Base-by-base conservation (phyloP, 2,329 filamentous ascomycete species). In the Paraphaeosphaeria sporulosa region DNA sequence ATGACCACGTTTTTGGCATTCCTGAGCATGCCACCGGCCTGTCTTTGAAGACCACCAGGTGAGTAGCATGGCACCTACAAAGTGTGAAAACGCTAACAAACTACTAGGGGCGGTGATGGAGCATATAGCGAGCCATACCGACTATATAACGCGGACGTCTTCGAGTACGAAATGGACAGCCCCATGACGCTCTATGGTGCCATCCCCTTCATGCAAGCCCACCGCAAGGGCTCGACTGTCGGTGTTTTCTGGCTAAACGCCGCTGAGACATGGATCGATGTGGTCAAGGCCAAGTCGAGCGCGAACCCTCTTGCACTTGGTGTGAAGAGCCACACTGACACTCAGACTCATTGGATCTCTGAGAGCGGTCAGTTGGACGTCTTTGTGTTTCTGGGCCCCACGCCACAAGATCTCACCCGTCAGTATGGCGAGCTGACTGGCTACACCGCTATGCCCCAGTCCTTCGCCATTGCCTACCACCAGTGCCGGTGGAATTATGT, bases 401-500 rank as follows among this genome's bases (percentile, higher is more conserved):
- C 89, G 4, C 92, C 95, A 4, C 86, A 90, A 66, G 92, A 96
- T 66, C 84, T 99, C 44, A 90, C 90, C 65, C 90, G 89, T 70
- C 88, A 86, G 32, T 99, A 97, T 76, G 89, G 90, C 63, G 92
- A 97, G 76, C 87, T 99, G 48, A 99, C 95, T 9, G 95, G 95
- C 27, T 94, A 89, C 72, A 95, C 93, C 32, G 90, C 94, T 61
- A 87, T 99, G 78, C 95, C 95, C 1, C 93, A 97, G 72, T 90
- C 95, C 64, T 97, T 97, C 71, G 86, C 94, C 1, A 88, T 99
- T 67, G 95, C 88, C 13, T 97, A 98, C 79, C 95, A 99, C 74
- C 95, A 99, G 78, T 98, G 95, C 78, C 91, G 95, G 70, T 99
- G 95, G 95, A 99, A 99, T 81, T 99, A 99, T 76, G 90, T 97